Percentiles rank a stretch among this genome's conserved stretches.
Conservation (phyloP, 1,284 basidiomycete species). For the Leccinum solheimii region DNA sequence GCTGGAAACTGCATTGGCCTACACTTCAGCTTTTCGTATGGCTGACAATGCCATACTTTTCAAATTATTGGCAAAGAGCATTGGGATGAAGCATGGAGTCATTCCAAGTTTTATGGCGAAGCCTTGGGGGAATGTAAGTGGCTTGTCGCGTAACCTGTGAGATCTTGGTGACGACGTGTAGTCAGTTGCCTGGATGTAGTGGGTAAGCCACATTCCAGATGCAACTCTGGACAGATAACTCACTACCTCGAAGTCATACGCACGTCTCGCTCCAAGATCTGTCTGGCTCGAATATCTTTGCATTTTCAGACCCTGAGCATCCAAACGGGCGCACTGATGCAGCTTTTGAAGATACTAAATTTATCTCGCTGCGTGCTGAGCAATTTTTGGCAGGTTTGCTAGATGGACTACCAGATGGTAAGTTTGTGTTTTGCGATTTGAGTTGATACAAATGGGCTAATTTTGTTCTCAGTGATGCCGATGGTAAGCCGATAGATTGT, state of each 20-base stretch:
- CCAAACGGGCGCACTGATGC: constrained; percentile 68
- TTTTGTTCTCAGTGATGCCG: constrained; percentile 54
- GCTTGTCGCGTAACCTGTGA: neutral
- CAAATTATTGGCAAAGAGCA: constrained; percentile 90
- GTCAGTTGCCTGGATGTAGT: constrained; percentile 85
- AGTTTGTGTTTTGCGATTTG: constrained; percentile 21
- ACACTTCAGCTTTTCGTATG: constrained; percentile 82
- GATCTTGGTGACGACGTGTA: constrained; percentile 1
- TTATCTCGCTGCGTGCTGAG: constrained; percentile 83
- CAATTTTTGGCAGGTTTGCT: constrained; percentile 91
- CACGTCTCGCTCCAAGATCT: constrained; percentile 84
- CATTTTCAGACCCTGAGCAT: constrained; percentile 45
- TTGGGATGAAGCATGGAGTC: constrained; percentile 87
- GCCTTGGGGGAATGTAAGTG: constrained; percentile 84
- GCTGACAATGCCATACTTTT: constrained; percentile 94
- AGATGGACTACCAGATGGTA: constrained; percentile 86
- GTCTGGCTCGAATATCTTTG: constrained; percentile 79
- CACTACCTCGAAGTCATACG: constrained; percentile 65
- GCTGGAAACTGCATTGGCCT: constrained; percentile 91
- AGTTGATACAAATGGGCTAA: neutral
- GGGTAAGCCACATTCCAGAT: constrained; percentile 53
- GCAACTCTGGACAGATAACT: constrained; percentile 1
- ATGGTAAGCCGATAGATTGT: constrained; percentile 39
- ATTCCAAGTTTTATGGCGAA: constrained; percentile 99
- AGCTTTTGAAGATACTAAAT: constrained; percentile 78